Conservation (phyloP, 495 filamentous ascomycete species). For the Endocarpon pusillum region DNA sequence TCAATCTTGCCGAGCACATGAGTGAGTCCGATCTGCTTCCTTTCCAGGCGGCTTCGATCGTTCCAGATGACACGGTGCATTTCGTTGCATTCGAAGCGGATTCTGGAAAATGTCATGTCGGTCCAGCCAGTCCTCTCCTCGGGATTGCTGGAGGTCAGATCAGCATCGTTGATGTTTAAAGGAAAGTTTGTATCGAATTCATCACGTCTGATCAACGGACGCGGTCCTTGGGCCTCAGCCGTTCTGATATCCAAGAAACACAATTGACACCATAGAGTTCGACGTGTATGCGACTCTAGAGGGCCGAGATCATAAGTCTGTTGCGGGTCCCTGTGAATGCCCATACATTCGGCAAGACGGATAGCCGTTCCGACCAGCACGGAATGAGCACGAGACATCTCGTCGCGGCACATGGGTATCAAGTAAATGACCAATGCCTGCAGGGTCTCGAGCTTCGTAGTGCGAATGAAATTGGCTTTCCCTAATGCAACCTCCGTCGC, state of each 20-base stretch:
- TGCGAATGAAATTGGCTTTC: slow-evolving; percentile 50
- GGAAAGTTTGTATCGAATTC: slow-evolving; percentile 55
- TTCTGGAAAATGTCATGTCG: slow-evolving; percentile 42
- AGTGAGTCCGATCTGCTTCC: slow-evolving; percentile 28
- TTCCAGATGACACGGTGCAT: slow-evolving; percentile 50
- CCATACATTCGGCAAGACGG: slow-evolving; percentile 59
- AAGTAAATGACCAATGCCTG: slow-evolving; percentile 63
- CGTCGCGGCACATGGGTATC: slow-evolving; percentile 49
- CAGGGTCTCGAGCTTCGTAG: slow-evolving; percentile 50
- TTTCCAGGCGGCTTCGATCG: slow-evolving; percentile 43
- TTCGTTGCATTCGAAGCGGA: slow-evolving; percentile 57
- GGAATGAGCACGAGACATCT: slow-evolving; percentile 54
- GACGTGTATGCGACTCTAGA: slow-evolving; percentile 53
- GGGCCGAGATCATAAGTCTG: slow-evolving; percentile 38
- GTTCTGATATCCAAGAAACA: slow-evolving; percentile 61
- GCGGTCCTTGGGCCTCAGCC: slow-evolving; percentile 59
- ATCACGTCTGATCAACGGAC: slow-evolving; percentile 44
- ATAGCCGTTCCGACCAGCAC: slow-evolving; percentile 53
- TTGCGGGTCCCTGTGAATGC: slow-evolving; percentile 50
- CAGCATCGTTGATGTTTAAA: slow-evolving; percentile 46
- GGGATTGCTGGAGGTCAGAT: slow-evolving; percentile 24
- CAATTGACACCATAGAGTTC: slow-evolving; percentile 61
- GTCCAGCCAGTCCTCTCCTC: slow-evolving; percentile 44
- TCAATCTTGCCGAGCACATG: slow-evolving; percentile 39
- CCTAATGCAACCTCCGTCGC: slow-evolving; percentile 45